Evolutionary conservation across 164 flowering plant species (phyloP).

Genomic region (Macadamia tetraphylla): DNA sequence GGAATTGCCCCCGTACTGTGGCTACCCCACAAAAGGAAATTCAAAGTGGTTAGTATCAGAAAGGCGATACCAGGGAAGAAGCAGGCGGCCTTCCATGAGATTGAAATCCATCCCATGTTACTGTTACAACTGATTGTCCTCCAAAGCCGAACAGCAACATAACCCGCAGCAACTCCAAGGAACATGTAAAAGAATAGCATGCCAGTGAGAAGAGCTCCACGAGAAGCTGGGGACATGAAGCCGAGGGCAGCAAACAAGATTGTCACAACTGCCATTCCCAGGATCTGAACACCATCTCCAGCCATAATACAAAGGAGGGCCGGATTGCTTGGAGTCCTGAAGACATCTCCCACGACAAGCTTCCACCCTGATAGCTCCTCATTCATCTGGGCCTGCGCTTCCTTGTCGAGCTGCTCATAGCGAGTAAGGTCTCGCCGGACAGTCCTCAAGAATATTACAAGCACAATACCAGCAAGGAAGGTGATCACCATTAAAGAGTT

Average conservation of each 20-base stretch:
- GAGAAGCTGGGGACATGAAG: conserved; percentile 89
- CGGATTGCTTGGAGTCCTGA: conserved; percentile 62
- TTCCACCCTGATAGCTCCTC: conserved; percentile 94
- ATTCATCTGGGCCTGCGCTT: conserved; percentile 89
- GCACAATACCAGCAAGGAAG: conserved; percentile 84
- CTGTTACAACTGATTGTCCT: conserved; percentile 62
- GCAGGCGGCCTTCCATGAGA: conserved; percentile 67
- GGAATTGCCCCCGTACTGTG: conserved; percentile 91
- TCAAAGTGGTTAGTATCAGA: conserved; percentile 51
- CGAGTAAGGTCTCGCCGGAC: conserved; percentile 72
- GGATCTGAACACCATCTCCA: conserved; percentile 82
- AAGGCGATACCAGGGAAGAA: conserved; percentile 86
- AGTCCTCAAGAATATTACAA: conserved; percentile 78
- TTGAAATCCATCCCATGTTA: conserved; percentile 59
- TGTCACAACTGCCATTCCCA: conserved; percentile 81
- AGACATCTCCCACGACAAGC: conserved; percentile 84
- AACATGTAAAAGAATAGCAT: conserved; percentile 79
- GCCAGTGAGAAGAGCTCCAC: conserved; percentile 70
- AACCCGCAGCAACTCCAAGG: conserved; percentile 74
- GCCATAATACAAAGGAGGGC: conserved; percentile 67
- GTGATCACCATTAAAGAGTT: conserved; percentile 87
- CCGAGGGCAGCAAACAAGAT: conserved; percentile 84
- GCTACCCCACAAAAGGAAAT: conserved; percentile 77
- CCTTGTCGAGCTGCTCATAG: conserved; percentile 88
- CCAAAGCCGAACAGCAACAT: conserved; percentile 81